Evolutionary conservation across 2,329 filamentous ascomycete genomes (phyloP), one percentile per base, ranked within the genome.

Genomic region (Aspergillus aculeatinus): DNA sequence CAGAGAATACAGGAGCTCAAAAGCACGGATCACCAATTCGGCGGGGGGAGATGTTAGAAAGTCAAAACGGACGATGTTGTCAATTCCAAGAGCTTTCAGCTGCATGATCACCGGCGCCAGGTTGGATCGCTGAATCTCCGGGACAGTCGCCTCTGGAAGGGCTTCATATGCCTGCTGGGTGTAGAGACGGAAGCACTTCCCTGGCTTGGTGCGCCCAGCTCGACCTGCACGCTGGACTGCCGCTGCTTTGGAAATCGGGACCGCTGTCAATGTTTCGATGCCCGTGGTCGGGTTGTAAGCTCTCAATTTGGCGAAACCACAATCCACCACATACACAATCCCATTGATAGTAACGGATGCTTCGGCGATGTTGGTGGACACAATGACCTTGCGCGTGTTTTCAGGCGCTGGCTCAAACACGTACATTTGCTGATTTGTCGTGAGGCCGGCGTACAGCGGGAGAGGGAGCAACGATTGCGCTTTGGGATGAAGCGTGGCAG

Each of bases 301-400:
- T 44, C 92, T 87, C 21, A 96, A 81, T 74, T 98, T 98, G 65
- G 96, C 92, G 71, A 91, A 97, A 1, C 95, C 95, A 56, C 86
- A 88, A 74, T 99, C 95, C 53, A 98, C 80, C 5, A 99, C 94
- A 70, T 91, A 96, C 57, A 92, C 88, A 61, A 98, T 93, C 2
- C 92, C 92, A 56, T 95, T 89, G 58, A 98, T 96, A 16, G 95
- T 98, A 48, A 99, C 89, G 1, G 92, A 96, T 4, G 95, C 94
- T 79, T 99, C 95, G 12, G 95, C 92, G 65, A 98, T 97, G 72
- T 98, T 98, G 60, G 95, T 98, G 4, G 91, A 89, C 65, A 97
- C 88, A 39, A 99, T 90, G 44, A 97, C 90, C 72, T 98, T 98
- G 48, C 95, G 85, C 1, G 88, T 93, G 60, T 93, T 89, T 62